Conservation (phyloP, 345 rosid genomes). For the Gossypium sturtianum region DNA sequence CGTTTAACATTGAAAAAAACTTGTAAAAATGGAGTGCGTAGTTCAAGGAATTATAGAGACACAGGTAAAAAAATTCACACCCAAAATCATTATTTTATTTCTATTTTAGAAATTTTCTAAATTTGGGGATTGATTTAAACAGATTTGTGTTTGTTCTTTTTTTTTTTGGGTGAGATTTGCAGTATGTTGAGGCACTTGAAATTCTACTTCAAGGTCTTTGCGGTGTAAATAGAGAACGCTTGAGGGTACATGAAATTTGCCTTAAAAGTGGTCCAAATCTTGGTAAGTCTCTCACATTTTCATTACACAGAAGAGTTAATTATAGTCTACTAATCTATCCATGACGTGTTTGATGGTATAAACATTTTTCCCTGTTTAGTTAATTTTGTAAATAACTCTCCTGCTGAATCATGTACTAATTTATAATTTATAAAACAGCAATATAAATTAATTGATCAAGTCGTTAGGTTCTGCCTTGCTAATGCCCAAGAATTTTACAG, state of each 20-base stretch:
- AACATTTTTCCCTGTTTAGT: too few species aligned
- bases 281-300: slow-evolving; percentile 31
- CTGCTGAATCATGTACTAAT: neutral
- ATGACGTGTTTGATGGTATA: too few species aligned
- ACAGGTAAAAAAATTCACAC: slow-evolving; percentile 30
- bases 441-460: neutral
- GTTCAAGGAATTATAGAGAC: slow-evolving; percentile 78
- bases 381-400: neutral
- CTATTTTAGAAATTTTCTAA: neutral
- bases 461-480: neutral
- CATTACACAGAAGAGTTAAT: too few species aligned
- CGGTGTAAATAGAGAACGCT: slow-evolving; percentile 80
- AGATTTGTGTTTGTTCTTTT: neutral
- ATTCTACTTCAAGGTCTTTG: slow-evolving; percentile 97
- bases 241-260: slow-evolving; percentile 84
- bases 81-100: neutral
- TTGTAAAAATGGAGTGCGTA: slow-evolving; percentile 53
- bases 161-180: slow-evolving; percentile 2
- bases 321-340: too few species aligned
- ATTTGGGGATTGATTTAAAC: neutral
- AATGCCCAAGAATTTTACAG: slow-evolving; percentile 25
- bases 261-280: slow-evolving; percentile 75
- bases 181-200: slow-evolving; percentile 97
- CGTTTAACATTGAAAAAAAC: neutral
- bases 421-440: neutral